Evolutionary conservation across 2,329 filamentous ascomycete genomes (phyloP).

Genomic region (Macrophomina phaseolina): DNA sequence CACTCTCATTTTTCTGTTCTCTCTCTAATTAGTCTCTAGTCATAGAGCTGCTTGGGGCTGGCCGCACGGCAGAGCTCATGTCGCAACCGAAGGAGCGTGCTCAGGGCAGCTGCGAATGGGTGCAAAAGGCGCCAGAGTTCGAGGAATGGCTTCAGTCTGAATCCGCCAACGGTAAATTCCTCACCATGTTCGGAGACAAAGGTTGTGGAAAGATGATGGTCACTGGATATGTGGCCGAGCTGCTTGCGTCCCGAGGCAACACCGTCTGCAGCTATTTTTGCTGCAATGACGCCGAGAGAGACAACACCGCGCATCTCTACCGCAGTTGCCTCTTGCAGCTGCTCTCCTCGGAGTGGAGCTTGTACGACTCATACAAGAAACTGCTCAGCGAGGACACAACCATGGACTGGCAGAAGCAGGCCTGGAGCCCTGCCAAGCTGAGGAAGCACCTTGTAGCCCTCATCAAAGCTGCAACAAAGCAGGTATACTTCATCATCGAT

Average conservation of each 20-base stretch:
- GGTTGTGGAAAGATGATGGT: slow-evolving; percentile 11
- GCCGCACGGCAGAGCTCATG: background rate
- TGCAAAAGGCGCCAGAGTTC: background rate
- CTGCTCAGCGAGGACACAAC: background rate
- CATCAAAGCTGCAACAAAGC: background rate
- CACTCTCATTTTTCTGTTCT: no score
- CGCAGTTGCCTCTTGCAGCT: slow-evolving; percentile 11
- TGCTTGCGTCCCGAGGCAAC: background rate
- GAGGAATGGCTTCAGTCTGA: background rate
- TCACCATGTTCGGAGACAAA: slow-evolving; percentile 14
- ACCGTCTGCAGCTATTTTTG: slow-evolving; percentile 5
- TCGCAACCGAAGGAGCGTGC: background rate
- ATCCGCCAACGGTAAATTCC: background rate
- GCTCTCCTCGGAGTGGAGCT: background rate
- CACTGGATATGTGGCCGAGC: slow-evolving; percentile 4
- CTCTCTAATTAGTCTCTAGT: background rate
- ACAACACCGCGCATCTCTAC: background rate
- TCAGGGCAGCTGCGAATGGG: slow-evolving; percentile 9
- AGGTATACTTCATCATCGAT: slow-evolving; percentile 10
- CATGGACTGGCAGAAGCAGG: background rate
- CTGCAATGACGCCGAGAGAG: slow-evolving; percentile 1
- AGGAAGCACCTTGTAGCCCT: background rate
- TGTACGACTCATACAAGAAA: background rate
- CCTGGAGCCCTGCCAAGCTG: background rate
- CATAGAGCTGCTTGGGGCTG: background rate